Percentiles rank a stretch among this genome's conserved stretches.
These are phyloP conservation scores for Suhomyces wounanorum DNA, from an alignment of 1,139 yeast species.

Conservation along the genomic window DNA sequence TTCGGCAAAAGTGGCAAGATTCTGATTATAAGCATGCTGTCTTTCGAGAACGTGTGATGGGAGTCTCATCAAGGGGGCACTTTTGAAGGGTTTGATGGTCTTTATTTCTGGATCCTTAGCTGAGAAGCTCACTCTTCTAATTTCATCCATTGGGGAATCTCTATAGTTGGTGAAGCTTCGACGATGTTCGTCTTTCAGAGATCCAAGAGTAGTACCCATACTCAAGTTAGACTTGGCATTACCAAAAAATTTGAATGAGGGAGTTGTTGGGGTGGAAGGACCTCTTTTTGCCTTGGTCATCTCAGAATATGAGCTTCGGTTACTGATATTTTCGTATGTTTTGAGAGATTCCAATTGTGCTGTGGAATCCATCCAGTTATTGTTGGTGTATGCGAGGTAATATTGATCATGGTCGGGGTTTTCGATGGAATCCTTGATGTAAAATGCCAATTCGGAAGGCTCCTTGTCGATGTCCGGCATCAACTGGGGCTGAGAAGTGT, in stretches of 20 bases:
- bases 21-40: neutral
- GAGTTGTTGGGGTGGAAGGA: neutral
- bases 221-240: constrained; percentile 6
- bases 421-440: constrained; percentile 15
- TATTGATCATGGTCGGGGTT: constrained; percentile 8
- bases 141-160: neutral
- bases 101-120: neutral
- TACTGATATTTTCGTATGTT: constrained; percentile 3
- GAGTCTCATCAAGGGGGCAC: constrained; percentile 7
- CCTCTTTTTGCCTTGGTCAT: constrained; percentile 5
- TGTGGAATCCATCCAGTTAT: constrained; percentile 26
- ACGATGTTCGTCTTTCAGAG: constrained; percentile 1
- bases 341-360: constrained; percentile 7
- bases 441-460: constrained; percentile 13
- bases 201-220: neutral
- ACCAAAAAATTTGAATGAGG: constrained; percentile 5
- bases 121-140: neutral
- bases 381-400: constrained; percentile 14
- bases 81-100: constrained; percentile 6
- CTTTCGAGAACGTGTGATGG: neutral
- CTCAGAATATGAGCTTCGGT: constrained; percentile 9
- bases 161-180: constrained; percentile 11
- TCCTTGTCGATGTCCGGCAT: constrained; percentile 11
- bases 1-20: neutral
- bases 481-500: constrained; percentile 1